A percentile compares a stretch with the other conserved stretches of the same genome.
phyloP scores from a whole-genome alignment of 768 basidiomycete species.

The Kwoniella bestiolae region DNA sequence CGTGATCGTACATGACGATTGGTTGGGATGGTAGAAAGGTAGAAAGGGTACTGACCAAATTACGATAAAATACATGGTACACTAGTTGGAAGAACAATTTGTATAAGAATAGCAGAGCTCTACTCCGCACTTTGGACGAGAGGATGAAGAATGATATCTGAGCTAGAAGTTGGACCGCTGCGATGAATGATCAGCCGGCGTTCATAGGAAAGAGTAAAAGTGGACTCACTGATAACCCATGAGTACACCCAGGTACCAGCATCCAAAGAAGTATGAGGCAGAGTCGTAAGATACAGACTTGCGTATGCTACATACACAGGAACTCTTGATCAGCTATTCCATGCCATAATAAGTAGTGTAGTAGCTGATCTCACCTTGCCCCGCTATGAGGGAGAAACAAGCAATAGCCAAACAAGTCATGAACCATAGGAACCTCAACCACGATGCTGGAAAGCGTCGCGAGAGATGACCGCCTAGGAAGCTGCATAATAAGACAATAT shows the following conservation, averaged over 20 bases:
- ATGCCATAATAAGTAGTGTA: not conserved
- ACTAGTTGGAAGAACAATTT: constrained; percentile 57
- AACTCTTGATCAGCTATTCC: not conserved
- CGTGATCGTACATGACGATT: not conserved
- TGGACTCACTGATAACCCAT: constrained; percentile 56
- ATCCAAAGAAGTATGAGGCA: constrained; percentile 59
- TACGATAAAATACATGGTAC: constrained; percentile 54
- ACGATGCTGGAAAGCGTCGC: constrained; percentile 57
- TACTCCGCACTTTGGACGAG: constrained; percentile 57
- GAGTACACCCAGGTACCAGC: constrained; percentile 60
- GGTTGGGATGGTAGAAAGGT: not conserved
- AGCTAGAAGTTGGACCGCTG: constrained; percentile 53
- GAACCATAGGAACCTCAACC: constrained; percentile 61
- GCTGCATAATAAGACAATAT: no score
- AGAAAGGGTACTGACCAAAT: constrained; percentile 44
- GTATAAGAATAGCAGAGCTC: constrained; percentile 60
- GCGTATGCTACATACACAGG: constrained; percentile 53
- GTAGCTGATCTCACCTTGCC: constrained; percentile 54
- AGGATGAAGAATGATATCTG: constrained; percentile 57
- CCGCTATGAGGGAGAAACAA: constrained; percentile 58
- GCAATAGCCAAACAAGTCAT: constrained; percentile 58
- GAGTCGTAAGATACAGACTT: constrained; percentile 58
- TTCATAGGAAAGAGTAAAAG: not conserved
- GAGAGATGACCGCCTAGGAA: constrained; percentile 57
- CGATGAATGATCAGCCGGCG: not conserved